A percentile compares a stretch with the other conserved stretches of the same genome.
Evolutionary conservation across 768 basidiomycete genomes (phyloP).

Genomic region (Termitomyces sp.): DNA sequence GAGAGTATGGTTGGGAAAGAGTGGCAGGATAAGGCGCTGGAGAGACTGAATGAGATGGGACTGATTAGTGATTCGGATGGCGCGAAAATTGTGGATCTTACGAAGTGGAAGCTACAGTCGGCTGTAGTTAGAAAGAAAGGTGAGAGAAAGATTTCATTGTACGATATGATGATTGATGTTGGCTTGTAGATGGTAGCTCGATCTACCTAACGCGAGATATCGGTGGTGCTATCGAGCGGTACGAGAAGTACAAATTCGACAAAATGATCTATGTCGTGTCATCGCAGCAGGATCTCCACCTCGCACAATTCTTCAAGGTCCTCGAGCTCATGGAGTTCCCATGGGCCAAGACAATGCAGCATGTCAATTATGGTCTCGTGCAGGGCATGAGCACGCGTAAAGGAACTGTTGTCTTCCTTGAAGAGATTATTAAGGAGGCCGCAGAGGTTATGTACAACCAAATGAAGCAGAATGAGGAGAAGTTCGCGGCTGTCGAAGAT

Average conservation of each 20-base stretch:
- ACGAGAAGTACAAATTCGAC: constrained; percentile 82
- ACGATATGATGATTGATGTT: neutral
- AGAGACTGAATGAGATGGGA: constrained; percentile 63
- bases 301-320: constrained; percentile 91
- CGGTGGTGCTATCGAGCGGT: constrained; percentile 88
- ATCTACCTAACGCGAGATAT: constrained; percentile 97
- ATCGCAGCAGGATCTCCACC: constrained; percentile 82
- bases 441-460: constrained; percentile 91
- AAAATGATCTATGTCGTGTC: constrained; percentile 94
- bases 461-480: constrained; percentile 93
- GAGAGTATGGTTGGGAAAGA: constrained; percentile 78
- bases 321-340: constrained; percentile 86
- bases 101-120: constrained; percentile 88
- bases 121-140: constrained; percentile 87
- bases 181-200: constrained; percentile 74
- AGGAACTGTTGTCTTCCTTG: constrained; percentile 92
- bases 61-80: constrained; percentile 76
- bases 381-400: constrained; percentile 93
- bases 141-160: constrained; percentile 20
- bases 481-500: constrained; percentile 85
- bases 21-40: constrained; percentile 70
- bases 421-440: constrained; percentile 90
- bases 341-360: constrained; percentile 80
- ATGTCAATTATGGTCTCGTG: constrained; percentile 90
- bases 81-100: constrained; percentile 83